These are phyloP conservation scores for Solanum piurae DNA, from an alignment of 257 asterid genomes.

Conservation along the genomic window DNA sequence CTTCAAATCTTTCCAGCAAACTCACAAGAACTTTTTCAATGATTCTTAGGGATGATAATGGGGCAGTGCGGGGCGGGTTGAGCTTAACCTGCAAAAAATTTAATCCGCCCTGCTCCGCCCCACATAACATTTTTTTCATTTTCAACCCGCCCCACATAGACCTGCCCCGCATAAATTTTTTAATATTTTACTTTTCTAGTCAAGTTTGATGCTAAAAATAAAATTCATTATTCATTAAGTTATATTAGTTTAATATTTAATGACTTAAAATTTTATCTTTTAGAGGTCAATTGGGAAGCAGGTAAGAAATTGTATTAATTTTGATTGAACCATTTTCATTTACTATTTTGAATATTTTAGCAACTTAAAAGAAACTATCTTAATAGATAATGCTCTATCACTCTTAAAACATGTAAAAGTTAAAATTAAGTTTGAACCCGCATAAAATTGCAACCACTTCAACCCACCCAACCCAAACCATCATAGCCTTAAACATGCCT, in stretches of 20 bases:
- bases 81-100: neutral
- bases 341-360: too few relatives aligned
- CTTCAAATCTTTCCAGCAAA: neutral
- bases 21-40: neutral
- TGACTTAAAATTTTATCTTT: neutral
- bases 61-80: neutral
- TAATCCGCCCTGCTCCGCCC: neutral
- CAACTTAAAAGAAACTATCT: neutral
- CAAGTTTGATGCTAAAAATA: neutral
- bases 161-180: neutral
- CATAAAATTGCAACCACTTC: neutral
- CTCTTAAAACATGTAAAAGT: neutral
- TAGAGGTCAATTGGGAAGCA: neutral
- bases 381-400: neutral
- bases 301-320: neutral
- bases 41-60: neutral
- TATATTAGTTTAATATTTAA: too few relatives aligned
- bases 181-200: neutral
- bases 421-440: neutral
- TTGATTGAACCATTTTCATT: neutral
- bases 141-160: neutral
- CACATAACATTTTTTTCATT: neutral
- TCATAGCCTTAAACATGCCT: neutral
- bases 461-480: neutral
- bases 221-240: neutral